Base-by-base conservation (phyloP, 2,329 filamentous ascomycete genomes). In the Thielaviopsis musarum region DNA sequence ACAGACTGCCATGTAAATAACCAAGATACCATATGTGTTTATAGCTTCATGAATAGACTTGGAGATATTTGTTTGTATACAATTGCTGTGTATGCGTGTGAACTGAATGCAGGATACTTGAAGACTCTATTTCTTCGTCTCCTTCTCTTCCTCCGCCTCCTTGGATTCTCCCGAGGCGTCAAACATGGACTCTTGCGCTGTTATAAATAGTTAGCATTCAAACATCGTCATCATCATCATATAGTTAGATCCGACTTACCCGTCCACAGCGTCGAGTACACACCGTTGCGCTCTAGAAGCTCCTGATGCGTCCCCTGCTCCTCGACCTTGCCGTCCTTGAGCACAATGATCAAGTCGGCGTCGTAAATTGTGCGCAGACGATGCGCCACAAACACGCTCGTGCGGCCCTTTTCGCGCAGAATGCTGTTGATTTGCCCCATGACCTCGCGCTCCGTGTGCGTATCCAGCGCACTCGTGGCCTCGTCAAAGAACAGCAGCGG, bases 331-430 rank as follows among this genome's bases (percentile, higher is more conserved):
- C 93, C 93, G 62, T 87, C 84, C 68, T 84, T 85, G 60, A 97
- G 74, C 45, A 97, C 93, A 66, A 97, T 91, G 65, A 97, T 97
- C 66, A 91, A 75, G 71, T 97, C 87, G 48, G 88, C 88, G 67
- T 97, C 93, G 67, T 88, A 95, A 64, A 98, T 96, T 0, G 93
- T 97, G 57, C 91, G 81, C 62, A 98, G 73, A 19, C 93, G 81
- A 70, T 97, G 93, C 6, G 93, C 93, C 5, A 98, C 87, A 68
- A 97, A 97, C 0, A 98, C 88, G 65, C 90, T 96, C 0, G 93
- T 97, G 60, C 91, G 81, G 2, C 77, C 76, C 74, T 95, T 95
- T 67, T 95, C 91, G 65, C 85, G 86, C 58, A 97, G 74, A 58
- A 97, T 93, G 64, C 85, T 85, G 70, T 95, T 95, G 70, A 97